phyloP scores from a whole-genome alignment of 1,284 basidiomycete genomes.

The Vanrija humicola region DNA sequence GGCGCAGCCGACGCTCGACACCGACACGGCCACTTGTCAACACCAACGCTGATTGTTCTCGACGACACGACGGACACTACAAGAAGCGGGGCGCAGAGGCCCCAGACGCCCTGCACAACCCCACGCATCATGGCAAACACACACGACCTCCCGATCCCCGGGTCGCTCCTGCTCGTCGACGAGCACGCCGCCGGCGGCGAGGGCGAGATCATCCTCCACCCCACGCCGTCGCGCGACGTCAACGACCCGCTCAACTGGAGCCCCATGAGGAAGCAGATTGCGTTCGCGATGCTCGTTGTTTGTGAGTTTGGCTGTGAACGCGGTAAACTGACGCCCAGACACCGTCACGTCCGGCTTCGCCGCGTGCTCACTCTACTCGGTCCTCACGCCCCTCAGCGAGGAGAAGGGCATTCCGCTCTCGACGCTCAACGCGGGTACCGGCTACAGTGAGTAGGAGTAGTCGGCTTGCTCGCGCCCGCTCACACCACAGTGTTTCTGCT shows the following conservation, averaged over 20 bases:
- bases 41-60: too few relatives aligned
- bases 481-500: constrained; percentile 17
- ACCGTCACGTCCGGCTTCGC: constrained; percentile 13
- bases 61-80: too few relatives aligned
- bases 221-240: constrained; percentile 18
- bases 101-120: background rate
- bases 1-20: too few relatives aligned
- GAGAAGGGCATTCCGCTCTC: constrained; percentile 18
- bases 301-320: constrained; percentile 8
- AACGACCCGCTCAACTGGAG: constrained; percentile 27
- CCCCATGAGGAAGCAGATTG: constrained; percentile 18
- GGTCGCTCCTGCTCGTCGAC: constrained; percentile 18
- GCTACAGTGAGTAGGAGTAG: constrained; percentile 16
- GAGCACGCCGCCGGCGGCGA: background rate
- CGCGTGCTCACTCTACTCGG: constrained; percentile 18
- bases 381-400: constrained; percentile 20
- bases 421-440: constrained; percentile 23
- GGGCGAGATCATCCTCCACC: constrained; percentile 19
- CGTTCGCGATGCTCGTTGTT: constrained; percentile 14
- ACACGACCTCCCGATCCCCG: constrained; percentile 16
- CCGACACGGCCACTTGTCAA: too few relatives aligned
- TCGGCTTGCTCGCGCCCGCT: background rate
- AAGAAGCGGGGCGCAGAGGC: background rate
- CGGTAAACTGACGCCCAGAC: constrained; percentile 1
- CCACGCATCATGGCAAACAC: too few relatives aligned